These are phyloP conservation scores for Neostapfia colusana DNA, from an alignment of 176 grass and related monocot genomes.

Conservation along the genomic window DNA sequence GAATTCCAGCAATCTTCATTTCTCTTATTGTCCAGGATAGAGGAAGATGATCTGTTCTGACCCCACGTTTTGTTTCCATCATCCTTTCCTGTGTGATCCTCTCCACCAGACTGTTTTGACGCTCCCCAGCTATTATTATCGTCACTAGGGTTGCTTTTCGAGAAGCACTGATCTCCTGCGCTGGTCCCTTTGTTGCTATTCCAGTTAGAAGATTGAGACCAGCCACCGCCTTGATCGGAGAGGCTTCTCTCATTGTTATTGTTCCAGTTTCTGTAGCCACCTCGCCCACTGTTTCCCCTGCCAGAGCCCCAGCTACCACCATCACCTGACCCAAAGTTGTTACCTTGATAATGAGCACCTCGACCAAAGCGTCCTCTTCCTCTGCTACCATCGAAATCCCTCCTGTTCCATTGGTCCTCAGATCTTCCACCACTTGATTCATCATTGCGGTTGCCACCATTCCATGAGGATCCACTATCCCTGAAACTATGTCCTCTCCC, in stretches of 20 bases:
- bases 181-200: conserved; percentile 30
- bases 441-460: conserved; percentile 35
- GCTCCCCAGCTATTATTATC: conserved; percentile 40
- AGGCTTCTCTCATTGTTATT: conserved; percentile 27
- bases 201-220: conserved; percentile 43
- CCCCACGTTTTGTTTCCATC: conserved; percentile 32
- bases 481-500: conserved; percentile 46
- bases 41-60: conserved; percentile 28
- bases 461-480: conserved; percentile 47
- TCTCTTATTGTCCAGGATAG: conserved; percentile 34
- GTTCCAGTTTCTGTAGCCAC: conserved; percentile 40
- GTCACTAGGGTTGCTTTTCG: conserved; percentile 35
- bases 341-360: conserved; percentile 37
- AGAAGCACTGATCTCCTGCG: conserved; percentile 25
- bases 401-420: conserved; percentile 35
- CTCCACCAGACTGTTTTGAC: conserved; percentile 24
- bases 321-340: conserved; percentile 32
- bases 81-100: conserved; percentile 34
- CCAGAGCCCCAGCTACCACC: conserved; percentile 47
- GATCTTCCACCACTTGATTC: conserved; percentile 36
- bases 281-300: conserved; percentile 32
- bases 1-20: conserved; percentile 40
- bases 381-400: conserved; percentile 44
- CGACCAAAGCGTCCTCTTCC: conserved; percentile 45
- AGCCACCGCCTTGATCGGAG: conserved; percentile 31